Evolutionary conservation across 805 yeast genomes (phyloP), one percentile per base, ranked within the genome.

Genomic region (Saccharomycopsis sp.): DNA sequence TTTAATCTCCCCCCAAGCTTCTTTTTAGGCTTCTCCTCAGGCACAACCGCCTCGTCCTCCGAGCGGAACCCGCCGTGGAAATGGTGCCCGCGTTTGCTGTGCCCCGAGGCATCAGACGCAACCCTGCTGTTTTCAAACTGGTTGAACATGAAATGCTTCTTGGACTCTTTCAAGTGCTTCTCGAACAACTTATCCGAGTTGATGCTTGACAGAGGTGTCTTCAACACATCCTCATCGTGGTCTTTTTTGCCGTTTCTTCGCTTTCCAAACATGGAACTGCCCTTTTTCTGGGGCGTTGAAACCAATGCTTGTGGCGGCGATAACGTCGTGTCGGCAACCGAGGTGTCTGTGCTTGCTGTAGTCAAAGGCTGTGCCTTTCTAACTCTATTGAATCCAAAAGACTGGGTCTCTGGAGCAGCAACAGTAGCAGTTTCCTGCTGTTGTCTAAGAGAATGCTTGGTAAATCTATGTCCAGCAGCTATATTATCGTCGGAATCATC

Each of bases 181-280:
- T 61, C 62, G 50, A 61, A 61, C 24, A 61, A 52, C n/a, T 58
- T 49, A 38, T 61, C 63, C 5, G 63, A 61, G 22, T 61, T 61
- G 22, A 61, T 61, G 20, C 62, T 61, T 3, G 60, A 54, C 2
- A 42, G 22, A 0, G 63, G 63, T 5, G 63, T 61, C 35, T 52
- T 58, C 52, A 61, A 54, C 14, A 50, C 55, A 23, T 61, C 63
- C 2, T 57, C 55, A 29, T 29, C 38, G 12, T 29, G 38, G 22
- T 61, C 63, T 20, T 50, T 54, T 14, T 14, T 44, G 3, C 22
- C 41, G 47, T 12, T 24, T 17, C 5, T n/a, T n/a, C 5, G 14
- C 9, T 53, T 35, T 15, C 29, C 17, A 14, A 25, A 14, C 3
- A 17, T 8, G 23, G 22, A 14, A 9, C 3, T 35, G 3, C 24